Evolutionary conservation across 2,329 filamentous ascomycete genomes (phyloP), one percentile per base, ranked within the genome.

Genomic region (Alternaria sp.): DNA sequence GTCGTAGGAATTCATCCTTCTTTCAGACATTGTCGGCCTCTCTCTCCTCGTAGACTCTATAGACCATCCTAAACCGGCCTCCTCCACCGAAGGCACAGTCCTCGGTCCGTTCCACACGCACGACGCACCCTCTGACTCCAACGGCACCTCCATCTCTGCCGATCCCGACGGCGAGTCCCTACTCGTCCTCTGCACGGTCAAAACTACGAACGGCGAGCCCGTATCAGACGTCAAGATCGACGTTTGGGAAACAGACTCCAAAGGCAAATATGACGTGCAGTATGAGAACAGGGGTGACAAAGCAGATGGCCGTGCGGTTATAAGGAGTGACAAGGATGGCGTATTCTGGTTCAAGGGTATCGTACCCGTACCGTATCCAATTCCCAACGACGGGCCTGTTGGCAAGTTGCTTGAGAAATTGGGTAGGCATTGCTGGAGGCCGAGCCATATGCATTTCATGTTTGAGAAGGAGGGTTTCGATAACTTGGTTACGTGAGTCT

Each of bases 301-400:
- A 2, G 90, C 91, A 0, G 91, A 93, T 81, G 91, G 92, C 51
- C 84, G 92, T 45, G 91, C 90, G 60, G 85, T 95, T 61, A 85
- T 93, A 83, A 81, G 81, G 45, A 91, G 85, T 64, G 92, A 95
- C 69, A 83, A 85, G 0, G 83, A 93, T 36, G 95, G 94, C 0
- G 75, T 85, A 2, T 96, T 97, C 77, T 96, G 91, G 89, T 97
- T 96, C 83, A 90, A 89, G 73, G 92, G 90, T 0, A 93, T 97
- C 75, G 89, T 90, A 63, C 93, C 93, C 0, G 93, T 97, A 61
- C 89, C 90, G 57, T 97, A 97, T 80, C 90, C 92, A 0, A 96
- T 96, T 72, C 92, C 93, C 1, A 85, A 92, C 71, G 93, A 97
- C 79, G 78, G 78, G 40, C 93, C 93, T 0, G 93, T 97, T 1